Conservation (phyloP, 148 eudicot species). For the Cornus florida region DNA sequence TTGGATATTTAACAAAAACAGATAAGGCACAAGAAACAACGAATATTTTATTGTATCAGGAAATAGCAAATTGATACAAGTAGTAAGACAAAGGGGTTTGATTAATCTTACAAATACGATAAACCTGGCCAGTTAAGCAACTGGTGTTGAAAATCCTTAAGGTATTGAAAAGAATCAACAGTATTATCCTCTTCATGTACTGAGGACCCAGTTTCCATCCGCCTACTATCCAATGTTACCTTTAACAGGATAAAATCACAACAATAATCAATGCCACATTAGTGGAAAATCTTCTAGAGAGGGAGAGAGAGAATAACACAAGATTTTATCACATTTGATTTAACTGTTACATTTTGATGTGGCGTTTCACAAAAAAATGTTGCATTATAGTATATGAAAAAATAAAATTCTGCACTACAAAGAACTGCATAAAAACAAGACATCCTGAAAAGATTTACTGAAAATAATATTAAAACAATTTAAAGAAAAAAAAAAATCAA, state of each 20-base stretch:
- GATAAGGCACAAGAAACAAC: not conserved
- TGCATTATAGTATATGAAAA: not conserved
- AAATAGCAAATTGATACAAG: constrained; percentile 2
- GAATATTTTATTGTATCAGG: not conserved
- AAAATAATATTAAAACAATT: not conserved
- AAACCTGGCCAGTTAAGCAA: constrained; percentile 54
- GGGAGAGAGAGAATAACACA: not conserved
- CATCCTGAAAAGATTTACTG: not conserved
- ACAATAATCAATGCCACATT: constrained; percentile 1
- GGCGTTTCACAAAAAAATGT: not conserved
- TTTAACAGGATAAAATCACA: constrained; percentile 18
- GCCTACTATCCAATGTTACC: constrained; percentile 43
- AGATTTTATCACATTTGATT: too few relatives aligned
- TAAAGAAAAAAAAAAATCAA: not conserved
- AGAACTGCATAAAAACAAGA: not conserved
- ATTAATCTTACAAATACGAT: constrained; percentile 65
- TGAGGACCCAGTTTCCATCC: constrained; percentile 31
- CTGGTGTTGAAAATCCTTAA: constrained; percentile 48
- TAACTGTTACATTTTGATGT: not conserved
- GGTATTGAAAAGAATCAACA: constrained; percentile 36
- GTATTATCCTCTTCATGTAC: constrained; percentile 25
- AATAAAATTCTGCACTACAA: not conserved
- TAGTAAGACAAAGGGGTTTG: constrained; percentile 9
- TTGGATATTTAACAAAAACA: not conserved
- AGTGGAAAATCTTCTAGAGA: not conserved